These are phyloP conservation scores for Phialophora macrospora DNA, from an alignment of 2,329 filamentous ascomycete genomes.

Conservation along the genomic window DNA sequence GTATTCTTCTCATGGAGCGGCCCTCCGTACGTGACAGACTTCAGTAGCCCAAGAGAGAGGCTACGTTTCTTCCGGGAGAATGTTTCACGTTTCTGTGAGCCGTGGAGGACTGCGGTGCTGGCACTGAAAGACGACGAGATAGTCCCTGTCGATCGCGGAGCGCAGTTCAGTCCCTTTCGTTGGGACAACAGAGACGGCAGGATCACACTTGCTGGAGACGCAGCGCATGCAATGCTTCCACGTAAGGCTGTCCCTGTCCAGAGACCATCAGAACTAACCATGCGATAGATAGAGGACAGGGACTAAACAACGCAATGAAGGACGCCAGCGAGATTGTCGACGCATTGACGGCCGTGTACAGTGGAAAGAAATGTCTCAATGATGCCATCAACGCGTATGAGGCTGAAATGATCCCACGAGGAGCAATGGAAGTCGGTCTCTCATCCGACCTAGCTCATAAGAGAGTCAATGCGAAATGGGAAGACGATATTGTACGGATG, in stretches of 20 bases:
- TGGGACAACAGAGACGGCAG: constrained; percentile 33
- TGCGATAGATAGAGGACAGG: constrained; percentile 49
- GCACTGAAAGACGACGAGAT: constrained; percentile 28
- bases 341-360: constrained; percentile 2
- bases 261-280: constrained; percentile 1
- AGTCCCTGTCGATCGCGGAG: constrained; percentile 25
- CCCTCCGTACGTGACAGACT: constrained; percentile 2
- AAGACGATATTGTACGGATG: constrained; percentile 3
- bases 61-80: constrained; percentile 4
- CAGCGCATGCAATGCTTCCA: constrained; percentile 55
- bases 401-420: constrained; percentile 48
- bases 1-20: constrained; percentile 6
- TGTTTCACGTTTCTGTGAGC: constrained; percentile 8
- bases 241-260: constrained; percentile 40
- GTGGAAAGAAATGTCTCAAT: constrained; percentile 19
- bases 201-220: constrained; percentile 45
- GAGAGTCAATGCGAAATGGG: not conserved
- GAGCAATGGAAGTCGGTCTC: constrained; percentile 47
- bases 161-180: constrained; percentile 2
- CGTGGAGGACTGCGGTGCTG: constrained; percentile 8
- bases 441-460: not conserved
- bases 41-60: not conserved
- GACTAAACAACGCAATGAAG: constrained; percentile 52
- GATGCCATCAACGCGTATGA: constrained; percentile 41
- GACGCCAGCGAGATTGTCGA: constrained; percentile 49